These are phyloP conservation scores for Echites panduratus DNA, from an alignment of 257 asterid species.

Conservation along the genomic window DNA sequence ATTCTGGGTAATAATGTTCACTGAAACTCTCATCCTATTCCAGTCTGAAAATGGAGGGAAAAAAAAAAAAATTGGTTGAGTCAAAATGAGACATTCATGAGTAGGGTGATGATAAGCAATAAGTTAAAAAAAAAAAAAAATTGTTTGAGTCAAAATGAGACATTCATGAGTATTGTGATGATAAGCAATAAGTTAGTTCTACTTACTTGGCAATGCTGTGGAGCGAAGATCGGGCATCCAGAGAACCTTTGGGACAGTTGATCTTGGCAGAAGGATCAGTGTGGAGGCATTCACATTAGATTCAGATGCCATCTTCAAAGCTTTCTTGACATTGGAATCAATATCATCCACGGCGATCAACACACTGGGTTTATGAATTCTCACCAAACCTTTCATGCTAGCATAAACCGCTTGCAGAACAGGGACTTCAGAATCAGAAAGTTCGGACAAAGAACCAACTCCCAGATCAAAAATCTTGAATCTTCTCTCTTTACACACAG, in stretches of 20 bases:
- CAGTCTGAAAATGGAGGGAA: constrained; percentile 47
- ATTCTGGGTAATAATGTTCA: constrained; percentile 83
- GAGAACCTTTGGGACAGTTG: constrained; percentile 55
- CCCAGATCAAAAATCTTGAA: constrained; percentile 91
- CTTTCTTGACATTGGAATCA: constrained; percentile 59
- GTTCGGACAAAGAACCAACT: constrained; percentile 50
- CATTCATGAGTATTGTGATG: no score
- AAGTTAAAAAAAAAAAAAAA: no score
- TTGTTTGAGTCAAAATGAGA: no score
- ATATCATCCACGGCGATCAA: constrained; percentile 58
- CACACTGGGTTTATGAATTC: constrained; percentile 79
- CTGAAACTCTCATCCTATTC: constrained; percentile 68
- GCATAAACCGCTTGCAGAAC: constrained; percentile 71
- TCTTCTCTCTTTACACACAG: constrained; percentile 70
- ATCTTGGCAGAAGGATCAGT: constrained; percentile 59
- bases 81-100: no score
- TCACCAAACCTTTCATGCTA: constrained; percentile 85
- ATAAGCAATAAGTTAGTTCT: not conserved
- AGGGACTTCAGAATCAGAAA: constrained; percentile 70
- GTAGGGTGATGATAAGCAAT: no score
- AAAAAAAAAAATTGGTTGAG: no score
- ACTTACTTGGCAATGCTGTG: constrained; percentile 75
- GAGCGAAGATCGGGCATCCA: constrained; percentile 97
- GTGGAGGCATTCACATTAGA: constrained; percentile 31
- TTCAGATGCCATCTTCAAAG: constrained; percentile 74